phyloP scores from a whole-genome alignment of 2,329 filamentous ascomycete genomes.

The Penicillium verrucosum region DNA sequence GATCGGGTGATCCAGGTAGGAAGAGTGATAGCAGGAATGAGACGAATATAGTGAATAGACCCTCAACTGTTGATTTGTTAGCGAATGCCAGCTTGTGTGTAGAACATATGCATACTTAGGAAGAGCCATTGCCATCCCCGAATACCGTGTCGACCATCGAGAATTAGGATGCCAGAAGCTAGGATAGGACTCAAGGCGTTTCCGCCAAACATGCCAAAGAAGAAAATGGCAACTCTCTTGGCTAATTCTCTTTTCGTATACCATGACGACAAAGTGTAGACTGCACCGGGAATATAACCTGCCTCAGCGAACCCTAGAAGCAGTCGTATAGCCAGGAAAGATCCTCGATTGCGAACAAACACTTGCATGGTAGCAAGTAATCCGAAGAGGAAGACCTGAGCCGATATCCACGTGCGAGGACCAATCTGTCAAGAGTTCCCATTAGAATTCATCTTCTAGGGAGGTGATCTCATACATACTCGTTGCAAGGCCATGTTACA shows the following conservation, averaged over 20 bases:
- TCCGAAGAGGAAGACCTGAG: not conserved
- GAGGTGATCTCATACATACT: not conserved
- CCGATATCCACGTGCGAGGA: not conserved
- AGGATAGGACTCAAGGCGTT: not conserved
- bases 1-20: not conserved
- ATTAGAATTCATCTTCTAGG: not conserved
- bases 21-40: not conserved
- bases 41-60: not conserved
- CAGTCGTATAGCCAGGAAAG: not conserved
- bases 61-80: not conserved
- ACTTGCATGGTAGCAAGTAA: not conserved
- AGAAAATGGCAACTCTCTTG: not conserved
- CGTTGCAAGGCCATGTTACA: not conserved
- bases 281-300: not conserved
- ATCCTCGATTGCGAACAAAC: not conserved
- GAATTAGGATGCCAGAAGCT: not conserved
- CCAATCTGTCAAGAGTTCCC: not conserved
- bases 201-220: conserved; percentile 1
- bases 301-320: not conserved
- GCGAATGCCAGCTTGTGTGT: not conserved
- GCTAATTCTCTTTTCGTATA: not conserved
- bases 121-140: not conserved
- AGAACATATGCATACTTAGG: not conserved
- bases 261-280: not conserved
- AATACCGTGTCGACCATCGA: not conserved